These are phyloP conservation scores for Podospora bellae-mahoneyi DNA, from an alignment of 495 filamentous ascomycete species.

Conservation along the genomic window DNA sequence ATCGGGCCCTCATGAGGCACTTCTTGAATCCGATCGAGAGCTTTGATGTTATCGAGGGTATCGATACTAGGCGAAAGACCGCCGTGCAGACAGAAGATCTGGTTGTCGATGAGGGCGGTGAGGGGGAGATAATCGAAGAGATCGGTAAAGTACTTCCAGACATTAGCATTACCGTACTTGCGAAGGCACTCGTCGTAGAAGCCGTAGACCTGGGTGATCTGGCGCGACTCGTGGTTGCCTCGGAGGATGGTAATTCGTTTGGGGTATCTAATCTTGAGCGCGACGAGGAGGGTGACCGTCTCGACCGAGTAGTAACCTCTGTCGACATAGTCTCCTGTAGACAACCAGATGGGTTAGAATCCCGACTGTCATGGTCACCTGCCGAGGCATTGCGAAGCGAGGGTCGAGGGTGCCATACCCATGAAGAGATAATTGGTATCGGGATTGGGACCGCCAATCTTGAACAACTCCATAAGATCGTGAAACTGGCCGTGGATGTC, in stretches of 20 bases:
- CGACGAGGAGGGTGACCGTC: slow-evolving; percentile 90
- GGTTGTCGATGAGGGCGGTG: slow-evolving; percentile 97
- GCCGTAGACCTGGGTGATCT: slow-evolving; percentile 96
- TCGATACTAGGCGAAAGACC: slow-evolving; percentile 95
- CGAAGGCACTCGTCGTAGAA: slow-evolving; percentile 98
- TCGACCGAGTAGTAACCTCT: slow-evolving; percentile 97
- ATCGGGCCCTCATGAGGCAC: slow-evolving; percentile 98
- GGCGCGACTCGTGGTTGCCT: slow-evolving; percentile 94
- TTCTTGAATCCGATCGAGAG: slow-evolving; percentile 94
- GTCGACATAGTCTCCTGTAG: slow-evolving; percentile 87
- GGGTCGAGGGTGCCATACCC: slow-evolving; percentile 54
- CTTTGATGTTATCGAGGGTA: slow-evolving; percentile 95
- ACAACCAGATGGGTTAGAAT: slow-evolving; percentile 20
- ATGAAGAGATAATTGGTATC: slow-evolving; percentile 96
- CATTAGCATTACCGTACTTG: slow-evolving; percentile 98
- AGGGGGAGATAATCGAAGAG: slow-evolving; percentile 98
- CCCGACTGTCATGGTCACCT: slow-evolving; percentile 2
- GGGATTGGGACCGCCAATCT: slow-evolving; percentile 85
- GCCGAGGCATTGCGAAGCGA: not conserved
- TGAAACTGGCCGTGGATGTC: slow-evolving; percentile 95
- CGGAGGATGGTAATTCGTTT: slow-evolving; percentile 95
- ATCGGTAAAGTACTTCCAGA: slow-evolving; percentile 99
- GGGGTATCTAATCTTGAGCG: slow-evolving; percentile 93
- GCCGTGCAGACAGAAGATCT: slow-evolving; percentile 99
- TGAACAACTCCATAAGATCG: slow-evolving; percentile 92